Conservation (phyloP, 2,329 filamentous ascomycete genomes). For the Aspergillus novoparasiticus region DNA sequence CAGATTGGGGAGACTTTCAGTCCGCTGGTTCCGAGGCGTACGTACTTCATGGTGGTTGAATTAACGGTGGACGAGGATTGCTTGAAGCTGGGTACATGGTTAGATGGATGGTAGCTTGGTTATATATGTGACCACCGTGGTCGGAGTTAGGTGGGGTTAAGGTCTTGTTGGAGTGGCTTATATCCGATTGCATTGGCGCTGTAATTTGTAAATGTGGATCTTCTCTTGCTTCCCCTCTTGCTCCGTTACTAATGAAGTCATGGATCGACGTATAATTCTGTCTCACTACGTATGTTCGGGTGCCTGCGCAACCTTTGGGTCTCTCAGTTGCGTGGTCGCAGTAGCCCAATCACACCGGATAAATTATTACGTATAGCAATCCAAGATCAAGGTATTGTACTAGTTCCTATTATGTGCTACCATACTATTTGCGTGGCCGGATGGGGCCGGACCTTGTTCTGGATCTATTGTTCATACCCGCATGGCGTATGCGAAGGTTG, state of each 20-base stretch:
- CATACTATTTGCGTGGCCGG: neutral
- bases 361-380: neutral
- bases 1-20: slow-evolving; percentile 28
- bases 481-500: neutral
- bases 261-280: neutral
- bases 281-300: neutral
- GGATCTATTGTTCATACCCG: neutral
- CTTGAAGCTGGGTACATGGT: neutral
- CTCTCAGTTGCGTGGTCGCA: too few relatives aligned
- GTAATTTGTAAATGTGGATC: neutral
- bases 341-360: neutral
- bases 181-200: neutral
- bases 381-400: neutral
- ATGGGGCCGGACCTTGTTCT: neutral
- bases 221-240: neutral
- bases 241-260: neutral
- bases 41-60: slow-evolving; percentile 25
- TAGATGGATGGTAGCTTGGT: neutral
- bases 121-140: neutral
- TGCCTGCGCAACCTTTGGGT: neutral
- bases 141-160: neutral
- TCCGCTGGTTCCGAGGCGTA: slow-evolving; percentile 28
- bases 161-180: neutral
- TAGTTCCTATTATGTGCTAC: neutral
- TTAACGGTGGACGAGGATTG: neutral